These are phyloP conservation scores for Neofusicoccum laricinum DNA, from an alignment of 2,329 filamentous ascomycete species.

Conservation along the genomic window DNA sequence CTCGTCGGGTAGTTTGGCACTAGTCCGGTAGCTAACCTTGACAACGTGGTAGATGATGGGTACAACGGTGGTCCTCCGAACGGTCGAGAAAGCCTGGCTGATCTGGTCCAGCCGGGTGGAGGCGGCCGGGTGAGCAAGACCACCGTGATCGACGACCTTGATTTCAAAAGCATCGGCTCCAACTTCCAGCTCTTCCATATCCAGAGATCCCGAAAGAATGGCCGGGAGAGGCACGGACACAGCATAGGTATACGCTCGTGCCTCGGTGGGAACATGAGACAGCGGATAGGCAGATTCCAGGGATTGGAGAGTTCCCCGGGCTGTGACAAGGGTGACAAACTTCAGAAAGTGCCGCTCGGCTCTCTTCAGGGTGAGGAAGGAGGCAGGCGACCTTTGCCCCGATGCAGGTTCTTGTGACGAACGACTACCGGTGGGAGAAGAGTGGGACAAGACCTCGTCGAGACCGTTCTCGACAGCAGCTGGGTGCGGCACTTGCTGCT, in stretches of 20 bases:
- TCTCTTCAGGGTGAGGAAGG: conserved; percentile 65
- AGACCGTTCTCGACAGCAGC: neutral
- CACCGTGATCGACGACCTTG: conserved; percentile 42
- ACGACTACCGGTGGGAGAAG: neutral
- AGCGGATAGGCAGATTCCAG: conserved; percentile 65
- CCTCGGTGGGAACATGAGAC: conserved; percentile 58
- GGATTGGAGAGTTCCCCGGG: conserved; percentile 54
- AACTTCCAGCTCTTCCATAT: conserved; percentile 64
- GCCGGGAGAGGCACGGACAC: conserved; percentile 60
- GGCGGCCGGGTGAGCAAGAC: neutral
- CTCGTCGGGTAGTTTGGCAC: conserved; percentile 19
- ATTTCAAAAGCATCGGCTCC: conserved; percentile 67
- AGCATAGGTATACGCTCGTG: conserved; percentile 65
- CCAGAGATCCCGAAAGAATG: conserved; percentile 52
- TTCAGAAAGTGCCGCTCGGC: conserved; percentile 68
- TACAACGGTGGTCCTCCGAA: conserved; percentile 60
- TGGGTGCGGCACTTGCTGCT: neutral
- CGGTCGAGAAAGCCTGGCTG: conserved; percentile 57
- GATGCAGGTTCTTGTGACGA: neutral
- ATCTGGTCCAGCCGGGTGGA: conserved; percentile 41
- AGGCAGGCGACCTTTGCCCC: conserved; percentile 42
- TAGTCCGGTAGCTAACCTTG: conserved; percentile 21
- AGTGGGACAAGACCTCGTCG: neutral
- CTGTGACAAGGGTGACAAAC: conserved; percentile 61
- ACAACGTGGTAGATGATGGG: conserved; percentile 43